phyloP scores from a whole-genome alignment of 78 protist species.

The Neovahlkampfia damariscottae region DNA sequence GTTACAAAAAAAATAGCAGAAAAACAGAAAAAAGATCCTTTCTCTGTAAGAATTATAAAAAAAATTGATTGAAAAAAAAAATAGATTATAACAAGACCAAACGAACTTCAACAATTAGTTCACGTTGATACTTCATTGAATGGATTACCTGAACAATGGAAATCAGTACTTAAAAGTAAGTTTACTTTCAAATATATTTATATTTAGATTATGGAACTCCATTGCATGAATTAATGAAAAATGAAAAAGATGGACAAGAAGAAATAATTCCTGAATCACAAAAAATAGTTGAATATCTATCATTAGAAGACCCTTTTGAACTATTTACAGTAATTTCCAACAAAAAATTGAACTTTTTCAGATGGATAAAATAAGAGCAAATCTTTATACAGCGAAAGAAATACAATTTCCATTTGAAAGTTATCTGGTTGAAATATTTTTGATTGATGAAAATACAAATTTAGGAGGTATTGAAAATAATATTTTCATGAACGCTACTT shows the following conservation, averaged over 20 bases:
- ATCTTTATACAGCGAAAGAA: no score
- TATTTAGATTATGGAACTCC: neutral
- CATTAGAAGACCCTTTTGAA: conserved; percentile 10
- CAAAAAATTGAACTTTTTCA: no score
- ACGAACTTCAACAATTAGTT: no score
- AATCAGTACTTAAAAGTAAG: neutral
- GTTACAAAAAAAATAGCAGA: no score
- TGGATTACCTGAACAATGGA: neutral
- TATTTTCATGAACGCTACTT: neutral
- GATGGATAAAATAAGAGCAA: no score
- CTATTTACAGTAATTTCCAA: no score
- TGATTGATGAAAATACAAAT: neutral
- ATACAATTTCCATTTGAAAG: no score
- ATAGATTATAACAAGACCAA: no score
- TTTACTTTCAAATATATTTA: neutral
- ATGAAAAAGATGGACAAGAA: neutral
- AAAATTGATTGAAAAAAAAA: no score
- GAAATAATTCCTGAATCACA: neutral
- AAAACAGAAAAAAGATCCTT: no score
- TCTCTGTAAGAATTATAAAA: no score
- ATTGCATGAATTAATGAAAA: neutral
- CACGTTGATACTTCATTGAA: neutral
- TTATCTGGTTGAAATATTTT: no score
- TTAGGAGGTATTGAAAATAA: neutral
- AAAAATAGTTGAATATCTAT: neutral